phyloP scores from a whole-genome alignment of 768 basidiomycete species.

The Brasilioporus rufonigricans region DNA sequence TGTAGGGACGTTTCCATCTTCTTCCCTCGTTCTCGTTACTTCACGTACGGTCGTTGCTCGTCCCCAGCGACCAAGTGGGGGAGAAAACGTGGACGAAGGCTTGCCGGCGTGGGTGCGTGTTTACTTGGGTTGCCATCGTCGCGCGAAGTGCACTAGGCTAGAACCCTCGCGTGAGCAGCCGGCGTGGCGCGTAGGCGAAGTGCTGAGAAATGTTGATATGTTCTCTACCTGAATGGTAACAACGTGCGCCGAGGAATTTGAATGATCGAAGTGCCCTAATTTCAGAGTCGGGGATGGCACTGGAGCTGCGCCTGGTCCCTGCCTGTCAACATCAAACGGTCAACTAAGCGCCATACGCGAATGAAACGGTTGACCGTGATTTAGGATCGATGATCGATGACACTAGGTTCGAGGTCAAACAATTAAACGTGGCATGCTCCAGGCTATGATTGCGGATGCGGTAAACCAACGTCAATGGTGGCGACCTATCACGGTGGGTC shows the following conservation, averaged over 20 bases:
- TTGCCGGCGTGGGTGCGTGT: background rate
- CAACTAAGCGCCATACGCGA: too few species aligned
- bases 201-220: background rate
- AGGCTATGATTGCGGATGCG: too few species aligned
- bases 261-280: background rate
- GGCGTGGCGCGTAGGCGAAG: background rate
- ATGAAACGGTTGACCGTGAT: too few species aligned
- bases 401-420: too few species aligned
- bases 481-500: too few species aligned
- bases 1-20: background rate
- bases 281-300: too few species aligned
- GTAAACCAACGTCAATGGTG: too few species aligned
- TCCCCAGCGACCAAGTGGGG: background rate
- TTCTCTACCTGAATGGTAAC: background rate
- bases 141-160: background rate
- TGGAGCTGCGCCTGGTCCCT: too few species aligned
- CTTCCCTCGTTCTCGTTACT: background rate
- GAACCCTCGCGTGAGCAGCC: background rate
- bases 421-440: too few species aligned
- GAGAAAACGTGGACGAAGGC: constrained; percentile 1
- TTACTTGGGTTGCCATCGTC: background rate
- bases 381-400: too few species aligned
- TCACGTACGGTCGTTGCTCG: background rate
- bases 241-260: background rate
- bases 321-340: too few species aligned